Conservation (phyloP, 768 basidiomycete genomes). For the Boletus sensibilis region DNA sequence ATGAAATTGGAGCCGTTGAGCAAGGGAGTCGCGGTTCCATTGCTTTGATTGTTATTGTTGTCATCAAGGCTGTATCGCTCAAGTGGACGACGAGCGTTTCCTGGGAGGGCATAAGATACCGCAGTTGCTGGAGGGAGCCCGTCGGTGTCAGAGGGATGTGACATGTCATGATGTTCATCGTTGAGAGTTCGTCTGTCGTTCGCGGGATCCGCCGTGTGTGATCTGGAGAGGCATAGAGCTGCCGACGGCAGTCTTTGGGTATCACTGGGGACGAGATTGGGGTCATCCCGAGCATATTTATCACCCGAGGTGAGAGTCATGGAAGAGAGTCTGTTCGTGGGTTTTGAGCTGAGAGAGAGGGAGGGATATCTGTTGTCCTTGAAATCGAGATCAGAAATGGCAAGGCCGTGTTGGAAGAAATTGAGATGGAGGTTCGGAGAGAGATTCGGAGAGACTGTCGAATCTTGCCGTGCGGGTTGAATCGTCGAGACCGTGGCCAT, state of each 20-base stretch:
- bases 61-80: conserved; percentile 57
- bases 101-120: conserved; percentile 47
- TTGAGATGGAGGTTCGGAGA: conserved; percentile 36
- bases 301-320: conserved; percentile 33
- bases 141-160: conserved; percentile 14
- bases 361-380: conserved; percentile 60
- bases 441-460: conserved; percentile 29
- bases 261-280: conserved; percentile 6
- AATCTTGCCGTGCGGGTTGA: conserved; percentile 44
- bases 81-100: conserved; percentile 44
- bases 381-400: conserved; percentile 59
- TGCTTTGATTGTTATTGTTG: conserved; percentile 18
- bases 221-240: conserved; percentile 13
- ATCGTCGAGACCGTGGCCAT: conserved; percentile 51
- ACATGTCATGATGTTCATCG: conserved; percentile 23
- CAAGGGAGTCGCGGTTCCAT: conserved; percentile 18
- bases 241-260: conserved; percentile 13
- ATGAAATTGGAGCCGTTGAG: conserved; percentile 26
- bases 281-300: conserved; percentile 26
- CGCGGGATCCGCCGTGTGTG: conserved; percentile 15
- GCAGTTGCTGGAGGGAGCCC: conserved; percentile 30
- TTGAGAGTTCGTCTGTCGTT: conserved; percentile 25
- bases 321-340: conserved; percentile 24
- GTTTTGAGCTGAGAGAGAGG: conserved; percentile 27
- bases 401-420: conserved; percentile 52